Base-by-base conservation (phyloP, 768 basidiomycete genomes). In the Tylopilus cervinicoccineus region DNA sequence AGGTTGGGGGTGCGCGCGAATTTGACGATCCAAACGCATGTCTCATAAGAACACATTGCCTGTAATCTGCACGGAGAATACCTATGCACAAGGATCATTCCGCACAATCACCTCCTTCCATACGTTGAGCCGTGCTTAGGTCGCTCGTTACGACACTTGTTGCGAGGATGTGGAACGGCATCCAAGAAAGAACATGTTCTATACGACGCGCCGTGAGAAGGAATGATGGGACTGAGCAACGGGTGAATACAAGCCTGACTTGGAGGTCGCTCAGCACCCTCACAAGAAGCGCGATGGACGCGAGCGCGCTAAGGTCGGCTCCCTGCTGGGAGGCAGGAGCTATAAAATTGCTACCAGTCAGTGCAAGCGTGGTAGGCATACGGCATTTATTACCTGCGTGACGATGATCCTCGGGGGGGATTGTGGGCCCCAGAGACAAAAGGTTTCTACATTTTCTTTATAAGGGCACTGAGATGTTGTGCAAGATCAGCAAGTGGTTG, bases 201-300 rank as follows among this genome's bases (percentile, higher is more conserved):
- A 42, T 50, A 38, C 11, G 41, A 49, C 38, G 42, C 53, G 28
- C 19, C 22, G 38, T 62, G 23, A 58, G 50, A 50, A 53, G 45
- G 43, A 23, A 39, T 14, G 19, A 41, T n/a, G 16, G 23, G 22
- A 50, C 43, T 6, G n/a, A 22, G 43, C 5, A 7, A 17, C 50
- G 34, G 38, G 45, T n/a, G 36, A 11, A 38, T 48, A 58, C 52
- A 34, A 60, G 73, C 81, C 80, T 74, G 64, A 66, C 68, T n/a
- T 69, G 66, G 83, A 84, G 70, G 74, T 70, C 70, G 67, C 64
- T 80, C 70, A 66, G 67, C 80, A 79, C 67, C 79, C 77, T 71
- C 69, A 74, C 72, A 75, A 75, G 74, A 85, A 84, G 80, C 83
- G 82, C 81, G 83, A 84, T 83, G 80, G 78, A 80, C 66, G 78